Evolutionary conservation across 192 early-diverging fungal genomes (phyloP), one percentile per base, ranked within the genome.

Genomic region (Coemansia sp.): DNA sequence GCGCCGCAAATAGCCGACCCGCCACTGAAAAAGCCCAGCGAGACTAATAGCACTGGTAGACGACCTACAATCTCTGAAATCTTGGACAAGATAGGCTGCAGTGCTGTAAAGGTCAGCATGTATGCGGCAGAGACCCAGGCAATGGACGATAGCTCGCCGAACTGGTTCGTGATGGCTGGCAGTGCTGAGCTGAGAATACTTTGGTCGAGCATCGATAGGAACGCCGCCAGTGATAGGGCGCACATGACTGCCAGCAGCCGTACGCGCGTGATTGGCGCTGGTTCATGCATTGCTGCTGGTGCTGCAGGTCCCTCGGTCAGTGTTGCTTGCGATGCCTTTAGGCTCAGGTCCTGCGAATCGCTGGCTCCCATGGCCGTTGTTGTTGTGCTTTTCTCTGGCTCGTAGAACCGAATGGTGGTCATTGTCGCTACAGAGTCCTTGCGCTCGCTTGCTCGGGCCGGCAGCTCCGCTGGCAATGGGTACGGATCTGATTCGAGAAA

Each of bases 1-100:
- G 75, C 82, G 34, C 84, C 85, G 59, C 82, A 70, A 5, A 76
- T 41, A 70, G 87, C 85, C 59, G 81, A 85, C 15, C 84, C 83
- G 8, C 70, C 39, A n/a, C 77, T 71, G 61, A 86, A 86, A n/a
- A 88, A 56, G 3, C 70, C 58, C 45, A 83, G 40, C 20, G 87
- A 84, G 37, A 84, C 82, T 0, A 89, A 37, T 27, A 88, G 61
- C 5, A 87, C 78, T 0, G 67, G 63, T 65, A 86, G 80, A 22
- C 88, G 85, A 16, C 89, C 95, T 80, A 94, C 90, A 40, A 94
- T 90, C 66, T 95, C 93, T 2, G 92, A 87, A 4, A 92, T 66
- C 60, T 87, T 88, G 30, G 89, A 89, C 75, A 89, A 91, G 13
- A 92, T 71, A 1, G 92, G 90, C 69, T 92, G 86, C 56, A 93